Evolutionary conservation across 768 basidiomycete genomes (phyloP), one percentile per base, ranked within the genome.

Genomic region (Porphyrellus cyaneotinctus): DNA sequence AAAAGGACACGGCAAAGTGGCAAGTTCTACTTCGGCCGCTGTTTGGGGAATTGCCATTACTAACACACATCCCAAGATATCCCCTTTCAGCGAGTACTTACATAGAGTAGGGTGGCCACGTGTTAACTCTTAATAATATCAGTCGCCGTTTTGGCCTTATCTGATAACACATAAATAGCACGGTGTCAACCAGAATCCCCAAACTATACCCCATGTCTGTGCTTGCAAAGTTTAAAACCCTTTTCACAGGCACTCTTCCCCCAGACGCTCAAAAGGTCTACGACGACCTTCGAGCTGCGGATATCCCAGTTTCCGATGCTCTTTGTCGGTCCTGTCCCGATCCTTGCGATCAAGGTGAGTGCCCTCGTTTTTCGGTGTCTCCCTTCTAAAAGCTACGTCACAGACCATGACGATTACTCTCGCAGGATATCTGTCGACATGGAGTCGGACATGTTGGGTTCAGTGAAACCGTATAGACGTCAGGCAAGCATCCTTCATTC

Each of bases 381-480:
- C 49, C 43, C 39, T 54, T 56, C 54, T 58, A 55, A 28, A 55
- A 42, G 30, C 47, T 58, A 35, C 24, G 50, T 22, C 54, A 35
- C 57, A 87, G 88, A 82, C 51, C 87, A 91, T 64, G 82, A 87
- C 48, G 83, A 83, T 41, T 91, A 87, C 61, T 84, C 90, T 24
- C 70, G 69, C 17, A 82, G 80, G 47, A 86, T 97, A 63, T 80
- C 83, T 35, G 74, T 89, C 31, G 95, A 98, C 72, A 82, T 80
- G 74, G 84, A 86, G 20, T 80, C 82, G 3, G 79, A 87, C 43
- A 82, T 98, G 82, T 72, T 94, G n/a, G 95, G 94, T 10, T 82
- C 84, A 28, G 80, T 93, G 24, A 88, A 87, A 67, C 86, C 91
- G 3, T 93, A 91, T 68, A 81, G 80, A 35, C 84, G 92, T 22